Conservation (phyloP, 2,329 filamentous ascomycete species). For the Coleophoma cylindrospora region DNA sequence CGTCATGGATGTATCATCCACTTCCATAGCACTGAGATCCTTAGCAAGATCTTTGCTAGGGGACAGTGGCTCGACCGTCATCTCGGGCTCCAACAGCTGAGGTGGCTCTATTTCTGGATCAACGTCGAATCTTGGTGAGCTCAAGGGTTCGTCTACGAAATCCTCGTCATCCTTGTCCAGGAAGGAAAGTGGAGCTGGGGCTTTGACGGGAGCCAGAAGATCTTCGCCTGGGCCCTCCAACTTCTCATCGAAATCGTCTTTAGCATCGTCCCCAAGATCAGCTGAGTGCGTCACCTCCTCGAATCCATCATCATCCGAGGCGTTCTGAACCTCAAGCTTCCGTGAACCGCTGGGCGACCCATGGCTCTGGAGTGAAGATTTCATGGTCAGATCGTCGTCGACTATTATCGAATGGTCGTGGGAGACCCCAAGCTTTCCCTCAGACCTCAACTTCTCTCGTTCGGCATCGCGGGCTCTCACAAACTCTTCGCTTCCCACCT, state of each 20-base stretch:
- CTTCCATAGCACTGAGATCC: conserved; percentile 19
- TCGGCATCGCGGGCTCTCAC: conserved; percentile 76
- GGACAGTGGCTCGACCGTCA: conserved; percentile 53
- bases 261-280: conserved; percentile 68
- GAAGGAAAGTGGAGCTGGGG: conserved; percentile 32
- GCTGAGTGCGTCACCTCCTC: conserved; percentile 75
- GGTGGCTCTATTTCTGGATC: conserved; percentile 49
- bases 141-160: conserved; percentile 74
- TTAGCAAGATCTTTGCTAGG: conserved; percentile 38
- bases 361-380: conserved; percentile 39
- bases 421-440: conserved; percentile 60
- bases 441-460: conserved; percentile 70
- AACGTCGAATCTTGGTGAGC: conserved; percentile 59
- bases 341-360: conserved; percentile 61
- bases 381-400: conserved; percentile 60
- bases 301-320: conserved; percentile 84
- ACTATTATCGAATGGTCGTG: conserved; percentile 40
- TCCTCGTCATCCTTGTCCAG: conserved; percentile 63
- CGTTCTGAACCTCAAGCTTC: conserved; percentile 72
- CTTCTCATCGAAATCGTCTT: conserved; percentile 61
- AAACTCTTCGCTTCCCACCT: conserved; percentile 82
- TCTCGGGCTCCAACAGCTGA: conserved; percentile 49
- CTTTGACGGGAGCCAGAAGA: conserved; percentile 31
- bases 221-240: conserved; percentile 41
- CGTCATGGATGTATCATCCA: conserved; percentile 21